Evolutionary conservation across 352 stramenopile genomes (phyloP), one percentile per base, ranked within the genome.

Genomic region (Pythium biforme): DNA sequence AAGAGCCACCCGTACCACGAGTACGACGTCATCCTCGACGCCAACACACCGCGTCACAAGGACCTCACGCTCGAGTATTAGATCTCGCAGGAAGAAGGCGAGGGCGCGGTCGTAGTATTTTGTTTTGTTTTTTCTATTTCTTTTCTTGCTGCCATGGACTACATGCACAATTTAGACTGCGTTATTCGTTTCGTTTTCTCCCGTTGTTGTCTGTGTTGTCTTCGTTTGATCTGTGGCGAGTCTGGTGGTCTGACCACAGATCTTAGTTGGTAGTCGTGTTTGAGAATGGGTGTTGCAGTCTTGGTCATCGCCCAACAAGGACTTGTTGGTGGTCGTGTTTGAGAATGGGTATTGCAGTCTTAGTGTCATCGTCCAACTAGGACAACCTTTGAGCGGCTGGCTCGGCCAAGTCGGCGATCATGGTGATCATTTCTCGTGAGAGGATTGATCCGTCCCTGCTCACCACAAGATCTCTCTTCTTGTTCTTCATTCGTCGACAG

Each of bases 1-100:
- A 66, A 88, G 49, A 64, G 70, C 17, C 65, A 86, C 51, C 82
- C 80, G 47, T 89, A 89, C 64, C 79, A 89, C 68, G 64, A 82
- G 55, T 89, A 89, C 64, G 49, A 67, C 43, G 68, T 77, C 49
- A 68, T 86, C 33, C 60, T 79, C 39, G 71, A 79, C 52, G 67
- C 61, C 23, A 47, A 77, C 52, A 70, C 67, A 15, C 56, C 62
- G 10, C 56, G 68, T 14, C 54, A 82, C 41, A 75, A 65, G 15
- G 75, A 86, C 54, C 70, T 86, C 31, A 79, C 73, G 17, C 68
- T 82, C 59, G 76, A 87, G 55, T 72, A 79, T 37, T 82, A 77
- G 50, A 27, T 54, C n/a, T 25, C 12, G 47, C 8, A 10, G 12
- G 47, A n/a, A n/a, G n/a, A n/a, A n/a, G n/a, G n/a, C n/a, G n/a